Conservation (phyloP, 2,329 filamentous ascomycete genomes). For the Scedosporium apiospermum region DNA sequence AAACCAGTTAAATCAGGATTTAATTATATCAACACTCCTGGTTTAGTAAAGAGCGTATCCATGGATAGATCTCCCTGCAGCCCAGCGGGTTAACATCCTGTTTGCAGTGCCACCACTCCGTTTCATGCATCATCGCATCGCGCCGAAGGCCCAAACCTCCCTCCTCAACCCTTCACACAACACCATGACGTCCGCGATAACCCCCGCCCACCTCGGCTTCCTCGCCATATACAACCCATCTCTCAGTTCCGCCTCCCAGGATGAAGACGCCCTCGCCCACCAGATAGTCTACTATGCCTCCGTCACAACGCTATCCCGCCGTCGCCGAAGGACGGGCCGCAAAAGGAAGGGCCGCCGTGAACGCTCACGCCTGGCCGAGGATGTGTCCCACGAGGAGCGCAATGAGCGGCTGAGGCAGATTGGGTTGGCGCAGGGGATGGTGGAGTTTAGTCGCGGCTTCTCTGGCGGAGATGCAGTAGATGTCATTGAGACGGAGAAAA, state of each 20-base stretch:
- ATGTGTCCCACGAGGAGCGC: constrained; percentile 52
- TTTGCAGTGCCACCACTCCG: no score
- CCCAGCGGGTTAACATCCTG: no score
- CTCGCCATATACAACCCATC: constrained; percentile 92
- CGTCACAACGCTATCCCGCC: constrained; percentile 29
- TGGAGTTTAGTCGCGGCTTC: constrained; percentile 85
- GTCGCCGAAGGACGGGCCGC: constrained; percentile 25
- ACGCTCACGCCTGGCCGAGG: constrained; percentile 30
- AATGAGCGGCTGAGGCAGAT: constrained; percentile 89
- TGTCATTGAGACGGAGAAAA: constrained; percentile 83
- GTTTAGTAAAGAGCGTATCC: no score
- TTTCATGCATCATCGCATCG: no score
- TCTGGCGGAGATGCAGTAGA: constrained; percentile 68
- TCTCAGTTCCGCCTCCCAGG: constrained; percentile 41
- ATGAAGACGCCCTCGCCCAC: constrained; percentile 51
- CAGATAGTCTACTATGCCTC: constrained; percentile 94
- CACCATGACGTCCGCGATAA: constrained; percentile 4
- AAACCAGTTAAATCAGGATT: no score
- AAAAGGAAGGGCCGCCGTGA: constrained; percentile 18
- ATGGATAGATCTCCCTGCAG: no score
- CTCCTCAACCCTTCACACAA: constrained; percentile 1
- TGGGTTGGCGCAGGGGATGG: constrained; percentile 92
- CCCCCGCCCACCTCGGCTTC: constrained; percentile 77
- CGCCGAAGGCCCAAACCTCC: no score
- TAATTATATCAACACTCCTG: no score